phyloP scores from a whole-genome alignment of 2,329 filamentous ascomycete species.

The Colletotrichum godetiae region DNA sequence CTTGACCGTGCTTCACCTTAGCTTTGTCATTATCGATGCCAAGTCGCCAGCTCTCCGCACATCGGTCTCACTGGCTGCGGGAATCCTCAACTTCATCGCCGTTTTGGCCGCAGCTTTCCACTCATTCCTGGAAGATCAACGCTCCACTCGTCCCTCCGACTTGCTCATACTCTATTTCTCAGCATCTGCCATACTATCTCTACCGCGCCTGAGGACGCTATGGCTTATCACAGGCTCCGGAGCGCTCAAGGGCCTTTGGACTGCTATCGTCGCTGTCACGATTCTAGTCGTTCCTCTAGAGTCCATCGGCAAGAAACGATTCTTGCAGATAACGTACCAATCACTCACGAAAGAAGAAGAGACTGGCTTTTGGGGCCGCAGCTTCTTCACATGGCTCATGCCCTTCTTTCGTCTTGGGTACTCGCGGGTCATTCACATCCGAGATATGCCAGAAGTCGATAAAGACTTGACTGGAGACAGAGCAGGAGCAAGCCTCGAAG shows the following conservation, averaged over 20 bases:
- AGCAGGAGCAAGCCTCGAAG: not conserved
- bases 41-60: not conserved
- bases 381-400: slow-evolving; percentile 39
- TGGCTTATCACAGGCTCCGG: not conserved
- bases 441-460: slow-evolving; percentile 40
- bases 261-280: not conserved
- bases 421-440: slow-evolving; percentile 35
- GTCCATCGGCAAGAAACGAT: slow-evolving; percentile 36
- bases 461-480: slow-evolving; percentile 16
- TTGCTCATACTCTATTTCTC: slow-evolving; percentile 20
- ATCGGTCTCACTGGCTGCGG: not conserved
- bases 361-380: slow-evolving; percentile 39
- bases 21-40: not conserved
- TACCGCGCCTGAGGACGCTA: not conserved
- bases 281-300: slow-evolving; percentile 34
- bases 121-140: slow-evolving; percentile 17
- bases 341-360: slow-evolving; percentile 34
- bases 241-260: not conserved
- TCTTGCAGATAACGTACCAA: slow-evolving; percentile 12
- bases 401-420: slow-evolving; percentile 37
- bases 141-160: slow-evolving; percentile 9
- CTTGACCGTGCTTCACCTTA: not conserved
- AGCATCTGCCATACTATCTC: not conserved
- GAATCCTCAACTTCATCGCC: slow-evolving; percentile 6
- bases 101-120: slow-evolving; percentile 3